Evolutionary conservation across 2,329 filamentous ascomycete species (phyloP).

Genomic region (Colletotrichum neosansevieriae): DNA sequence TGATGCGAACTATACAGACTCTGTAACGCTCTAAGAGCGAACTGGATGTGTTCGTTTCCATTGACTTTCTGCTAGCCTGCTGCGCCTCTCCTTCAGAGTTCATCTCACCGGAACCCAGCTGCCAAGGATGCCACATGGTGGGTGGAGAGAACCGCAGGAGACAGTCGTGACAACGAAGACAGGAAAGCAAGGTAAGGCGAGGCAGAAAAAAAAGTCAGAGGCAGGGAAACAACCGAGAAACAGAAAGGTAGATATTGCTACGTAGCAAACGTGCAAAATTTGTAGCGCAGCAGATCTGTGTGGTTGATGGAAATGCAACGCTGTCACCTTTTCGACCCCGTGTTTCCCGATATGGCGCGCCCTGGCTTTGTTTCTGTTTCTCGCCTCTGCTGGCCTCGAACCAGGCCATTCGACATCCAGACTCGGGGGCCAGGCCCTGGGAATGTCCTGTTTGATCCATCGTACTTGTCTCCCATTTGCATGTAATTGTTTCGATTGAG

Average conservation of each 20-base stretch:
- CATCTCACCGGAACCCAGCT: constrained; percentile 33
- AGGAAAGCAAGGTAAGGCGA: constrained; percentile 1
- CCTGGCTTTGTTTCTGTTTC: constrained; percentile 36
- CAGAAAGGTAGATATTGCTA: neutral
- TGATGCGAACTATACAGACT: constrained; percentile 34
- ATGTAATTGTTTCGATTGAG: constrained; percentile 7
- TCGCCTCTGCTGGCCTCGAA: constrained; percentile 6
- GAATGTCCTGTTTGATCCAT: constrained; percentile 20
- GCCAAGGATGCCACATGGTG: constrained; percentile 15
- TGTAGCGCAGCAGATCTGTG: constrained; percentile 15
- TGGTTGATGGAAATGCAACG: constrained; percentile 32
- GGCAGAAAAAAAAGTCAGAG: neutral
- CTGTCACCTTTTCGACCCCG: constrained; percentile 10
- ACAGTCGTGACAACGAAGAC: neutral
- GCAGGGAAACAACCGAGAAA: neutral
- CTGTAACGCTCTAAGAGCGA: constrained; percentile 36
- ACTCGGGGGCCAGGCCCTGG: neutral
- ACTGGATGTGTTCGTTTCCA: constrained; percentile 38
- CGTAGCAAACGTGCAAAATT: neutral
- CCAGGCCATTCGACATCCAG: constrained; percentile 1
- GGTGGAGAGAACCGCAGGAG: neutral
- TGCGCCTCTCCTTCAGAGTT: constrained; percentile 33
- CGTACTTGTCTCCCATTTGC: neutral
- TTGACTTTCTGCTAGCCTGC: constrained; percentile 28
- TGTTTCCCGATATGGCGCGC: constrained; percentile 7